phyloP scores from a whole-genome alignment of 495 filamentous ascomycete species.

The Tuber indicum region DNA sequence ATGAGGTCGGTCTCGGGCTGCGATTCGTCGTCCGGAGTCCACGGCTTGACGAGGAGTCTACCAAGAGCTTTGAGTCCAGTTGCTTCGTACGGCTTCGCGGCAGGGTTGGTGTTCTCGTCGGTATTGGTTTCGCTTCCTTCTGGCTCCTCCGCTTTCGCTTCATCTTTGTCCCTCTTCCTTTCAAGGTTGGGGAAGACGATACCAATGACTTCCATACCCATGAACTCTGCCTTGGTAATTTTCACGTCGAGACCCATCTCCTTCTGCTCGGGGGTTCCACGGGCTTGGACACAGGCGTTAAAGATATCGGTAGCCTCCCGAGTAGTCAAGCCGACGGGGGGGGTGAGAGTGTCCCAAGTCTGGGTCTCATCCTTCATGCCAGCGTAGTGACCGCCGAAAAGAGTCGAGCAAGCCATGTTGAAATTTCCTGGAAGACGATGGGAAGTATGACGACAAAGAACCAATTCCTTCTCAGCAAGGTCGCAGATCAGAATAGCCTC shows the following conservation, averaged over 20 bases:
- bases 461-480: conserved; percentile 59
- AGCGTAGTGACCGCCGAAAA: conserved; percentile 42
- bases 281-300: conserved; percentile 46
- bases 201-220: conserved; percentile 55
- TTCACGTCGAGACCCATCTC: conserved; percentile 18
- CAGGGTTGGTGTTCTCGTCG: neutral
- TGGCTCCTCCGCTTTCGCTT: conserved; percentile 39
- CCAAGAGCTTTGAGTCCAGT: conserved; percentile 45
- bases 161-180: conserved; percentile 36
- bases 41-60: conserved; percentile 43
- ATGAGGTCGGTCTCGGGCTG: conserved; percentile 34
- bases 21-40: conserved; percentile 41
- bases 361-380: conserved; percentile 44
- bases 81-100: conserved; percentile 9
- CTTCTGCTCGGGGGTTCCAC: conserved; percentile 44
- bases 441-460: conserved; percentile 50
- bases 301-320: conserved; percentile 47
- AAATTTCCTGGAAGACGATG: conserved; percentile 62
- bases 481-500: conserved; percentile 63
- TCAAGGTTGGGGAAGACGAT: conserved; percentile 41
- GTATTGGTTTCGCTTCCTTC: conserved; percentile 18
- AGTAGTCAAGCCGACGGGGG: conserved; percentile 42
- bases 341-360: conserved; percentile 27
- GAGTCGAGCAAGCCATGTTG: conserved; percentile 50
- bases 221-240: conserved; percentile 44